Percentiles rank a stretch among this genome's conserved stretches.
Conservation (phyloP, 768 basidiomycete species). For the Boletellus ananas region DNA sequence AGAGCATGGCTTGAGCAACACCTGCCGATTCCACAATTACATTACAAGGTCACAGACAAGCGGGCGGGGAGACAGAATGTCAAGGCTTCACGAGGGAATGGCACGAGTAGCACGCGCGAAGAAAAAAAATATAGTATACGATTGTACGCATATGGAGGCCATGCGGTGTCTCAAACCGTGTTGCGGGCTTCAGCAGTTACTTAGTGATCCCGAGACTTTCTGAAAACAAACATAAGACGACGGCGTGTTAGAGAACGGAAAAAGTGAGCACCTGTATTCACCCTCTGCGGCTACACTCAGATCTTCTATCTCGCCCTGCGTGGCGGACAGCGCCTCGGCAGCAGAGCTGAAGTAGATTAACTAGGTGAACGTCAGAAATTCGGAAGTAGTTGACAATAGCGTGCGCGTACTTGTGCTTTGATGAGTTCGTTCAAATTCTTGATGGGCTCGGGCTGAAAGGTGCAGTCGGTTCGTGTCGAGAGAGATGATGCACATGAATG, state of each 20-base stretch:
- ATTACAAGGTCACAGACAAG: slow-evolving; percentile 5
- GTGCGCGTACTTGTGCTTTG: slow-evolving; percentile 70
- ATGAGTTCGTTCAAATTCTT: slow-evolving; percentile 90
- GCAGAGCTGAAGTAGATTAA: slow-evolving; percentile 70
- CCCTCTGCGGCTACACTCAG: slow-evolving; percentile 90
- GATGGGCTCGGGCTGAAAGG: slow-evolving; percentile 82
- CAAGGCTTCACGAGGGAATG: background rate
- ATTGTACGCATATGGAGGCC: slow-evolving; percentile 10
- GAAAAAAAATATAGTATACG: slow-evolving; percentile 11
- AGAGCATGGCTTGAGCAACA: background rate
- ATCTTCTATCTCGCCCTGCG: slow-evolving; percentile 92
- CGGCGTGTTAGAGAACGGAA: background rate
- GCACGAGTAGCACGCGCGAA: background rate
- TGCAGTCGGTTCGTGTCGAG: background rate
- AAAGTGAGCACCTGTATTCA: slow-evolving; percentile 70
- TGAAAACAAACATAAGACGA: slow-evolving; percentile 25
- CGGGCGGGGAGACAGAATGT: background rate
- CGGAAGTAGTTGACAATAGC: background rate
- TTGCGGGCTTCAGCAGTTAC: background rate
- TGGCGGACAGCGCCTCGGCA: slow-evolving; percentile 74
- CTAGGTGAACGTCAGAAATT: slow-evolving; percentile 33
- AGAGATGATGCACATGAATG: background rate
- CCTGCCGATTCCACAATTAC: background rate
- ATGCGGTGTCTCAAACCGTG: background rate
- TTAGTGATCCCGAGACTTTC: slow-evolving; percentile 91